Evolutionary conservation across 2,329 filamentous ascomycete genomes (phyloP).

Genomic region (Colletotrichum kahawae): DNA sequence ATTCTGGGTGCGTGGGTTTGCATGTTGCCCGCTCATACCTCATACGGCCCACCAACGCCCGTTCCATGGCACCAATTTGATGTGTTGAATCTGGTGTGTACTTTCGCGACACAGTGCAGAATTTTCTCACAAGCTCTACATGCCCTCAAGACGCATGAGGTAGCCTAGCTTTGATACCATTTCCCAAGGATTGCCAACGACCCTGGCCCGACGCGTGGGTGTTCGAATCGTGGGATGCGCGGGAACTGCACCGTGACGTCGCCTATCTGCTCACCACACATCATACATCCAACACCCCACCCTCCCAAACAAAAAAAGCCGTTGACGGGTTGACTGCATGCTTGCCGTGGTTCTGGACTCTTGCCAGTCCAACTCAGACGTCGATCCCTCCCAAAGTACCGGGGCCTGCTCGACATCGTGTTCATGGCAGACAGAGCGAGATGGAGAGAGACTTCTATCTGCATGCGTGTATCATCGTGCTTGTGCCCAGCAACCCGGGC

Average conservation of each 20-base stretch:
- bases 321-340: neutral
- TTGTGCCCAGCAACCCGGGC: neutral
- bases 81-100: neutral
- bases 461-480: neutral
- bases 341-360: neutral
- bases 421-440: neutral
- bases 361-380: neutral
- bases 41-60: neutral
- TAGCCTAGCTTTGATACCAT: neutral
- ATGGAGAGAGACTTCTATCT: neutral
- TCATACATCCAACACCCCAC: neutral
- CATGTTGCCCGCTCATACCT: neutral
- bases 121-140: neutral
- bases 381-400: neutral
- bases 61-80: neutral
- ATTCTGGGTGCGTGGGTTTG: neutral
- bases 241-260: slow-evolving; percentile 19
- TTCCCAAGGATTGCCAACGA: neutral
- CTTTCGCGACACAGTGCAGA: neutral
- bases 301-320: neutral
- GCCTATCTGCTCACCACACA: slow-evolving; percentile 8
- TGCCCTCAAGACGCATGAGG: neutral
- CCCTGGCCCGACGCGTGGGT: neutral
- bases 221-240: neutral
- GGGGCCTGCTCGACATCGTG: neutral